These are phyloP conservation scores for Mortierella sp. DNA, from an alignment of 371 early-diverging fungal genomes.

Conservation along the genomic window DNA sequence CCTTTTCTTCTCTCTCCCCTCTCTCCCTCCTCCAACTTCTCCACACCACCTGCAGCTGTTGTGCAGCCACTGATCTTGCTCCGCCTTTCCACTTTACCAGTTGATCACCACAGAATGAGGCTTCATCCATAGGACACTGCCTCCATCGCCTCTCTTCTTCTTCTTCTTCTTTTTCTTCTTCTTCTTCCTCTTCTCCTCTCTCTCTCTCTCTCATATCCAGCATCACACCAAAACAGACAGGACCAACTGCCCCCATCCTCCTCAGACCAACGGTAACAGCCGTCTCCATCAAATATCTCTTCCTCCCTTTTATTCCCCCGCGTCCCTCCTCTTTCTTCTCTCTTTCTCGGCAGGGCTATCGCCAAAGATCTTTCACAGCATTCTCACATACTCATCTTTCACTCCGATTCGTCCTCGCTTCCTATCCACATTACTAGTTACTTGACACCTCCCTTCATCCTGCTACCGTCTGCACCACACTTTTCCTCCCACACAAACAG, in stretches of 20 bases:
- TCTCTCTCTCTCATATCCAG: neutral
- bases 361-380: slow-evolving; percentile 6
- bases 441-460: too few relatives aligned
- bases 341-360: neutral
- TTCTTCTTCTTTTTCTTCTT: neutral
- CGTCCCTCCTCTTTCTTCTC: neutral
- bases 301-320: neutral
- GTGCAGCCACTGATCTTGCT: too few relatives aligned
- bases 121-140: too few relatives aligned
- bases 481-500: too few relatives aligned
- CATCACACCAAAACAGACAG: neutral
- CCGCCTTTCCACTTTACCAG: too few relatives aligned
- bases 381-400: too few relatives aligned
- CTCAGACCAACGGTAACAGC: neutral
- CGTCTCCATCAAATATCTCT: neutral
- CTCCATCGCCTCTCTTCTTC: too few relatives aligned
- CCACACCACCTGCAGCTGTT: neutral
- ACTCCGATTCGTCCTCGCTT: too few relatives aligned
- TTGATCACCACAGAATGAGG: too few relatives aligned
- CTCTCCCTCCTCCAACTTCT: neutral
- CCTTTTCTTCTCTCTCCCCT: neutral
- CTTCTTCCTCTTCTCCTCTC: too few relatives aligned
- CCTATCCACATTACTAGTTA: too few relatives aligned
- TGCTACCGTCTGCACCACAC: too few relatives aligned
- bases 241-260: neutral